Conservation (phyloP, 2,329 filamentous ascomycete genomes). For the Aspergillus hiratsukae region DNA sequence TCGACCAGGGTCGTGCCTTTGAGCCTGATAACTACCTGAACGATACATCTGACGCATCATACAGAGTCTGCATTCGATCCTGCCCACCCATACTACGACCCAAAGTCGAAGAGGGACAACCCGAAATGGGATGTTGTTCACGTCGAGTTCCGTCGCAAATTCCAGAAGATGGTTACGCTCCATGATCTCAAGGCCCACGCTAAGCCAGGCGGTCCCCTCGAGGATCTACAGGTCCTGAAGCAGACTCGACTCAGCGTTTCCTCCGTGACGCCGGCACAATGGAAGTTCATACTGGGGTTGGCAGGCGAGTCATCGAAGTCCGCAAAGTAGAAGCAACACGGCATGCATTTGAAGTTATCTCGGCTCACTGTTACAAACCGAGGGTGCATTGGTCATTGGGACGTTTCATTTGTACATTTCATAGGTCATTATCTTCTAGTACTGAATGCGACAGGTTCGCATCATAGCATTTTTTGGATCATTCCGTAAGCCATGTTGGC, state of each 20-base stretch:
- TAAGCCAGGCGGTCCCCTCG: conserved; percentile 53
- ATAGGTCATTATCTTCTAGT: not conserved
- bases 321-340: not conserved
- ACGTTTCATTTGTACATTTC: not conserved
- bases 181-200: conserved; percentile 66
- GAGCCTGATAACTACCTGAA: conserved; percentile 5
- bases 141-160: conserved; percentile 81
- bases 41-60: not conserved
- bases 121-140: conserved; percentile 87
- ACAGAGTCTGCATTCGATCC: conserved; percentile 67
- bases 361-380: not conserved
- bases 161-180: conserved; percentile 65
- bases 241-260: conserved; percentile 76
- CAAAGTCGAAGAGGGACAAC: conserved; percentile 63
- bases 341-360: not conserved
- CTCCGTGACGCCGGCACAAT: conserved; percentile 43
- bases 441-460: not conserved
- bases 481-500: not conserved
- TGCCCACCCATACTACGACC: conserved; percentile 76
- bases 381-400: not conserved
- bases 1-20: conserved; percentile 18
- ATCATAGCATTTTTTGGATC: not conserved
- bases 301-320: conserved; percentile 29
- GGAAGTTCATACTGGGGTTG: conserved; percentile 46
- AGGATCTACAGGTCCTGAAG: conserved; percentile 77